Evolutionary conservation across 345 rosid genomes (phyloP).

Genomic region (Cardamine chenopodiifolia): DNA sequence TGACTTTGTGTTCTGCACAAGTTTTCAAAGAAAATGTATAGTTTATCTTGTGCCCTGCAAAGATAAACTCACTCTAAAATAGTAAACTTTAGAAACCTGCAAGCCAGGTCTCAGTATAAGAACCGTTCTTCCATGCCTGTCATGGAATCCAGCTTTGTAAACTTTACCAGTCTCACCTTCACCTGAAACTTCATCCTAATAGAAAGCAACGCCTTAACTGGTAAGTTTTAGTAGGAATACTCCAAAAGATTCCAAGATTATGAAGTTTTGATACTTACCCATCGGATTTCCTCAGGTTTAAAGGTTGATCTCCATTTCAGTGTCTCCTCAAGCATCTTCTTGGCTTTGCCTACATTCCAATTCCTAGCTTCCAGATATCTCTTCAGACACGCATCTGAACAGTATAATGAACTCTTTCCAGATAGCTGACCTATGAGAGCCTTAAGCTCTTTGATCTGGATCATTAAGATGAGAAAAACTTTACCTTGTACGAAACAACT

Average conservation of each 20-base stretch:
- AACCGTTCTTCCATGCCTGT: slow-evolving; percentile 77
- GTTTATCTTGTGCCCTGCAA: background rate
- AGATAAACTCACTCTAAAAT: background rate
- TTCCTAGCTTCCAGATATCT: slow-evolving; percentile 87
- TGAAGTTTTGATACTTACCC: slow-evolving; percentile 51
- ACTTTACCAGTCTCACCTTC: slow-evolving; percentile 96
- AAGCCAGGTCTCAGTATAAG: slow-evolving; percentile 87
- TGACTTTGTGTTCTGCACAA: slow-evolving; percentile 74
- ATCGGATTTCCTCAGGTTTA: slow-evolving; percentile 83
- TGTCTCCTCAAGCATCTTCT: slow-evolving; percentile 82
- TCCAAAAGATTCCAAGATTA: background rate
- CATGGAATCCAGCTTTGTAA: slow-evolving; percentile 84
- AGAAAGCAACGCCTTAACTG: slow-evolving; percentile 1
- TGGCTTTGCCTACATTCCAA: slow-evolving; percentile 78
- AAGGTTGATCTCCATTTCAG: slow-evolving; percentile 78
- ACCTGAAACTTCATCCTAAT: slow-evolving; percentile 68
- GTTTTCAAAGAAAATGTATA: background rate
- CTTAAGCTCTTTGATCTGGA: slow-evolving; percentile 68
- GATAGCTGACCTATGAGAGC: slow-evolving; percentile 61
- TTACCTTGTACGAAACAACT: background rate
- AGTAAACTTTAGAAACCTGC: slow-evolving; percentile 54
- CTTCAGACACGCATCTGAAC: slow-evolving; percentile 80
- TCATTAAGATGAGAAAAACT: background rate
- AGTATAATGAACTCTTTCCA: slow-evolving; percentile 52
- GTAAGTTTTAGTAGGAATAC: background rate